These are phyloP conservation scores for Chaetomium fimeti DNA, from an alignment of 495 filamentous ascomycete genomes.

Conservation along the genomic window DNA sequence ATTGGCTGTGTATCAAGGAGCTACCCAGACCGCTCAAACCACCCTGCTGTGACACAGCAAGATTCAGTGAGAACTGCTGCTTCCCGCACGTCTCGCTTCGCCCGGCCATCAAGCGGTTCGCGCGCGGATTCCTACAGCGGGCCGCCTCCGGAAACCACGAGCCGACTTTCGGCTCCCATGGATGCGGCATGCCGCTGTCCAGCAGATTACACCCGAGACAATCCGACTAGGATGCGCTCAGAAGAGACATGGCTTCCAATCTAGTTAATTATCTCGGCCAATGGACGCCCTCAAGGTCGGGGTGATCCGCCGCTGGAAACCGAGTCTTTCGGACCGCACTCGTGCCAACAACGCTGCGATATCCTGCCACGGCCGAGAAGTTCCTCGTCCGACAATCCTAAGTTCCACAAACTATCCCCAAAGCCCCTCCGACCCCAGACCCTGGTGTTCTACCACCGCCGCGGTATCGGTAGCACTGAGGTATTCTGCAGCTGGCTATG, in stretches of 20 bases:
- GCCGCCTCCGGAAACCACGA: background rate
- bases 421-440: background rate
- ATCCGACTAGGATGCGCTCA: background rate
- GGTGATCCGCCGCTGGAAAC: background rate
- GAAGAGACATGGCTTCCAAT: background rate
- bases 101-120: background rate
- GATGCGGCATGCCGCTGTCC: background rate
- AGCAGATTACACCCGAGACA: background rate
- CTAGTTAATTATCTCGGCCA: background rate
- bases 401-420: background rate
- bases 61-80: background rate
- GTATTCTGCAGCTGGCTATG: background rate
- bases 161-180: background rate
- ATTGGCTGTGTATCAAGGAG: background rate
- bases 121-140: background rate
- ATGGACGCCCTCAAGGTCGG: background rate
- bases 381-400: background rate
- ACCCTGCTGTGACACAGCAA: conserved; percentile 4
- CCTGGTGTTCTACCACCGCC: background rate
- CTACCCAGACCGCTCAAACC: background rate
- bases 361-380: conserved; percentile 1
- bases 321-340: background rate
- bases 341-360: background rate
- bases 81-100: background rate
- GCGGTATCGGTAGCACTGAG: conserved; percentile 7